phyloP scores from a whole-genome alignment of 345 rosid genomes.

The Geranium brycei region DNA sequence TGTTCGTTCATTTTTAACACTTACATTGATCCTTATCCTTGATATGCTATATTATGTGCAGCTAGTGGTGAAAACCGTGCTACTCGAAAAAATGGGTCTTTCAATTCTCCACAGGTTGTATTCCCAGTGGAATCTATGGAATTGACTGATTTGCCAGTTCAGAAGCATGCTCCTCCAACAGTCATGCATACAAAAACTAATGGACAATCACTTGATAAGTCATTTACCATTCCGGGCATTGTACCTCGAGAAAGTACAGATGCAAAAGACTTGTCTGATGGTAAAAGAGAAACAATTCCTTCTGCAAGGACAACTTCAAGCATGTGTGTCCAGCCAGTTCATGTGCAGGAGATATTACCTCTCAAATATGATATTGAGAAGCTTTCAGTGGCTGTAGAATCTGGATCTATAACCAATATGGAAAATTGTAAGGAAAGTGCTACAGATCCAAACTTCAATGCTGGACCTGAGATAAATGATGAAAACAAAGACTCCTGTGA shows the following conservation, averaged over 20 bases:
- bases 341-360: constrained; percentile 19
- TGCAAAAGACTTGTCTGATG: constrained; percentile 34
- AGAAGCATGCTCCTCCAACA: constrained; percentile 25
- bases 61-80: constrained; percentile 57
- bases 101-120: constrained; percentile 29
- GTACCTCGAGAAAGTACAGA: constrained; percentile 28
- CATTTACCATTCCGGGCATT: constrained; percentile 22
- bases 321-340: constrained; percentile 85
- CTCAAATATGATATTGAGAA: constrained; percentile 40
- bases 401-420: constrained; percentile 18
- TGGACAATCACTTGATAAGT: constrained; percentile 36
- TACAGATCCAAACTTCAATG: constrained; percentile 19
- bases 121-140: constrained; percentile 24
- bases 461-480: constrained; percentile 19
- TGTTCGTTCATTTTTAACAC: constrained; percentile 2
- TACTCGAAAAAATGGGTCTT: constrained; percentile 31
- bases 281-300: constrained; percentile 54
- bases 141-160: constrained; percentile 15
- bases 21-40: constrained; percentile 13
- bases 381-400: constrained; percentile 32
- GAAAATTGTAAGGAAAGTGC: constrained; percentile 20
- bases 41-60: constrained; percentile 20
- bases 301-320: constrained; percentile 87
- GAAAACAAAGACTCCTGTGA: constrained; percentile 27
- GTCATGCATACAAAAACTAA: constrained; percentile 23